A percentile compares a stretch with the other conserved stretches of the same genome.
These are phyloP conservation scores for Jatropha curcas DNA, from an alignment of 345 rosid genomes.

Conservation along the genomic window DNA sequence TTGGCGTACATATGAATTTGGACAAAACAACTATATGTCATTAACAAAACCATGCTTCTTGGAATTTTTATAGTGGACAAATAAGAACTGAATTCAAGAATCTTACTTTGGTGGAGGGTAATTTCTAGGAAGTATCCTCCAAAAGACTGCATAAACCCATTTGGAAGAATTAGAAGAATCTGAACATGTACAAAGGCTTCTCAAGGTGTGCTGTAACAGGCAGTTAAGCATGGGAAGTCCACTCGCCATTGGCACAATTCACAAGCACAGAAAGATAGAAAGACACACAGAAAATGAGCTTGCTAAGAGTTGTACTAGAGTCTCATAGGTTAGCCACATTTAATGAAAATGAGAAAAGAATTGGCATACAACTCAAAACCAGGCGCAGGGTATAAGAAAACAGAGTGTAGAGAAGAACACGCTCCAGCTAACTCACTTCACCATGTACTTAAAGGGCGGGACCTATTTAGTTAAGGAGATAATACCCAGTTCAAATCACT, in stretches of 20 bases:
- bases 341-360: constrained; percentile 14
- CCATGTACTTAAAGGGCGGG: constrained; percentile 4
- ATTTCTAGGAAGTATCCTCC: constrained; percentile 79
- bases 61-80: constrained; percentile 8
- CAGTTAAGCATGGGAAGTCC: constrained; percentile 66
- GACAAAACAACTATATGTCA: no score
- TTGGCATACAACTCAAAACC: constrained; percentile 6
- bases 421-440: constrained; percentile 19
- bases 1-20: no score
- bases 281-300: constrained; percentile 19
- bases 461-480: constrained; percentile 13
- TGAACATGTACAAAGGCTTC: constrained; percentile 48
- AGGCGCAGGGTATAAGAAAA: constrained; percentile 19
- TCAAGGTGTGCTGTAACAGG: constrained; percentile 61
- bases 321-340: constrained; percentile 17
- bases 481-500: neutral
- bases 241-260: constrained; percentile 48
- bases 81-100: neutral
- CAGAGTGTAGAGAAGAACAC: constrained; percentile 17
- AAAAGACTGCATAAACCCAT: constrained; percentile 77
- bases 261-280: constrained; percentile 2
- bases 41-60: neutral
- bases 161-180: constrained; percentile 57
- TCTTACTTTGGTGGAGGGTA: constrained; percentile 78
- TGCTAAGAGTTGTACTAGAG: no score